Evolutionary conservation across 2,329 filamentous ascomycete genomes (phyloP), one percentile per base, ranked within the genome.

Genomic region (Pseudogymnoascus sp.): DNA sequence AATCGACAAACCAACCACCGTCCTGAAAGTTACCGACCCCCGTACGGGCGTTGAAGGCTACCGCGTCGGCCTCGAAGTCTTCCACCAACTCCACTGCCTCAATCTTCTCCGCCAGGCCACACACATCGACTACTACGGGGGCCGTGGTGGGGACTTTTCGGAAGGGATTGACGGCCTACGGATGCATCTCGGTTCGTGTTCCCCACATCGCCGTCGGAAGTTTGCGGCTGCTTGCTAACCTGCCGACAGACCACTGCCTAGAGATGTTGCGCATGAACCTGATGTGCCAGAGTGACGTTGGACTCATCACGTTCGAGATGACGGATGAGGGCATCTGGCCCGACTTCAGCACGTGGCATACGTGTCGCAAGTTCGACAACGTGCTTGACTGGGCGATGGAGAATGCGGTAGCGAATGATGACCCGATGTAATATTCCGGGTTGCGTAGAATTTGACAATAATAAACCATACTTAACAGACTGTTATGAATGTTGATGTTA

Each of bases 31-130:
- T 66, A 81, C 79, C 8, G 76, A 86, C 67, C 80, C 83, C 4
- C 76, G 75, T 51, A 84, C 83, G 1, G 84, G 83, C 16, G 77
- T 81, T 64, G 78, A 79, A 39, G 84, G 83, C 0, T 86, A 85
- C 68, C 77, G 83, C n/a, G 83, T 84, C 0, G 84, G 68, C 71
- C 80, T 77, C 1, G 75, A 78, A 65, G 71, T 75, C 2, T 76
- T 76, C 63, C 75, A 77, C 62, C 72, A 76, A 54, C 68, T 77
- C 1, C 75, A 77, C 63, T 77, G 75, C 66, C 70, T 76, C 60
- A 74, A 77, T 60, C 66, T 73, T 1, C 68, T 77, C 1, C 71
- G 75, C 11, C 78, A 82, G 68, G 76, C 79, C 7, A 78, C 78
- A 2, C 80, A 81, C 68, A 79, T 76, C 64, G 79, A 80, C 5